Conservation (phyloP, 225 moss, liverwort and hornwort species). For the Thuidium tamariscinum region DNA sequence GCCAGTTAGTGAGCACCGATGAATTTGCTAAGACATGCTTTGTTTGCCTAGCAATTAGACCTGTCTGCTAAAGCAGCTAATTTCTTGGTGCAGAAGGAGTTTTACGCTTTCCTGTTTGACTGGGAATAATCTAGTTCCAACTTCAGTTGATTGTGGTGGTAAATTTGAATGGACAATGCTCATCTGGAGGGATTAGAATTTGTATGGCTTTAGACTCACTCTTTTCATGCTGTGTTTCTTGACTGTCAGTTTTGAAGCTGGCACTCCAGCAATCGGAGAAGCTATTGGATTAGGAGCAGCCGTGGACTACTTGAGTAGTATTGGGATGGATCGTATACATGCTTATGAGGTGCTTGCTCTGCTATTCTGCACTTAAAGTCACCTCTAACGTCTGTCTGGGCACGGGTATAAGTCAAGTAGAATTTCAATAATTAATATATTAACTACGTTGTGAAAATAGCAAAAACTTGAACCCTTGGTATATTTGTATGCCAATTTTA, state of each 20-base stretch:
- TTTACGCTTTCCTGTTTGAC: neutral
- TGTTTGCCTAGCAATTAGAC: neutral
- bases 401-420: neutral
- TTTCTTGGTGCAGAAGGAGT: neutral
- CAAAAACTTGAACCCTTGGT: neutral
- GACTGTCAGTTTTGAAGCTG: constrained; percentile 83
- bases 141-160: neutral
- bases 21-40: too few species aligned
- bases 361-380: neutral
- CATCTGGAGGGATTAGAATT: neutral
- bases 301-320: constrained; percentile 59
- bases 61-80: neutral
- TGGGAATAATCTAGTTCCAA: neutral
- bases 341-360: constrained; percentile 55
- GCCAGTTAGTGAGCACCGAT: neutral
- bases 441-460: too few species aligned
- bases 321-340: constrained; percentile 77
- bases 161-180: neutral
- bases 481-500: neutral
- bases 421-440: too few species aligned
- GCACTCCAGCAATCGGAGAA: constrained; percentile 84
- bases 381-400: neutral
- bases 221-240: neutral
- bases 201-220: too few species aligned
- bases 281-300: constrained; percentile 77